Base-by-base conservation (phyloP, 345 rosid species). In the Alliaria petiolata region DNA sequence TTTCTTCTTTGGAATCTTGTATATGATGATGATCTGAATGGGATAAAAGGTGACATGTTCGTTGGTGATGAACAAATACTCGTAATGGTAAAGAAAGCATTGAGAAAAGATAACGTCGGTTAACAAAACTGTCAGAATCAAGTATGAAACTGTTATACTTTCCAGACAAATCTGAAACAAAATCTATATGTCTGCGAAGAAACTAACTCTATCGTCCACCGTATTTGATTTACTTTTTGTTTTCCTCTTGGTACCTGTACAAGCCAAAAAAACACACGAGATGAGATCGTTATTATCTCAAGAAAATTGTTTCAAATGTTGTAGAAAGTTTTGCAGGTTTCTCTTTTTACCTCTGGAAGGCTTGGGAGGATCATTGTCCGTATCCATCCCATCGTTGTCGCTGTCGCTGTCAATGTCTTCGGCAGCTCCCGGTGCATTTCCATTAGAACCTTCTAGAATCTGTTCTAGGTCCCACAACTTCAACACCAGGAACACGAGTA, bases 391-490 rank as follows among this genome's bases (percentile, higher is more conserved):
- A 75, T 87, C 93, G 15, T 82, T 62, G 65, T 88, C 96, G 19
- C 85, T 77, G 64, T 90, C 97, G 60, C 82, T n/a, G n/a, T n/a
- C n/a, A n/a, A n/a, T 85, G 39, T 81, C 90, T 59, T 71, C 74
- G 47, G 40, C 71, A 67, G 57, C 76, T 65, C 33, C 69, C 25
- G 79, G 71, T 81, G 84, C 75, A 28, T 70, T 79, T 31, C 67
- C 76, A 71, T 20, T 82, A 22, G 88, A 71, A 72, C 68, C 71
- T 87, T 86, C 82, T 81, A 93, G 62, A 59, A 89, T 76, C 46
- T 82, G 88, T 47, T 90, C 88, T 49, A 93, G 72, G 82, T 90
- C 85, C 96, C 98, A 93, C 40, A 93, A 77, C 97, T 93, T 83
- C 69, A 83, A 43, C 53, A 65, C 43, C 43, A 60, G 46, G 45